Evolutionary conservation across 2,329 filamentous ascomycete genomes (phyloP).

Genomic region (Acrocalymma vagum): DNA sequence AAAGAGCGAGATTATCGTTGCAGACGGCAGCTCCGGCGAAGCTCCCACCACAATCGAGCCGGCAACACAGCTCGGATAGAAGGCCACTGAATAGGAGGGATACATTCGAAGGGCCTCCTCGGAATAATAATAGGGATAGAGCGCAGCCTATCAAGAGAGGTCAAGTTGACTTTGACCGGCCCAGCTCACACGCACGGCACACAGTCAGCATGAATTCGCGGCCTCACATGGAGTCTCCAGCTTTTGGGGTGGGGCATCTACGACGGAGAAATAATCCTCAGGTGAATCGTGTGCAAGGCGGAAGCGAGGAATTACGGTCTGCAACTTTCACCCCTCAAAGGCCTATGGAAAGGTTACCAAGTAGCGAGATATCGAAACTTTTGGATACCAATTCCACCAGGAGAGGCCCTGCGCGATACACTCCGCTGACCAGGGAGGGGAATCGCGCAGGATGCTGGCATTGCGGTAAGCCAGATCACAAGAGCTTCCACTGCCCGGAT

Average conservation of each 20-base stretch:
- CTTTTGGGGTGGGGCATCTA: constrained; percentile 34
- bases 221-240: constrained; percentile 33
- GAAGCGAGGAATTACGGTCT: constrained; percentile 4
- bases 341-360: constrained; percentile 31
- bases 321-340: constrained; percentile 14
- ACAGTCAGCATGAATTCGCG: constrained; percentile 42
- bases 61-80: constrained; percentile 21
- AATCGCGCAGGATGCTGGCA: constrained; percentile 37
- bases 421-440: constrained; percentile 30
- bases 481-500: constrained; percentile 30
- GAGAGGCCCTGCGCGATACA: constrained; percentile 20
- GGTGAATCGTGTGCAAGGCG: constrained; percentile 3
- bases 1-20: constrained; percentile 23
- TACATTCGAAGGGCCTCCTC: constrained; percentile 22
- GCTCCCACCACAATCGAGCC: constrained; percentile 15
- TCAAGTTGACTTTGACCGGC: constrained; percentile 1
- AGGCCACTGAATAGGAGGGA: constrained; percentile 22
- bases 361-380: constrained; percentile 36
- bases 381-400: constrained; percentile 22
- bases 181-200: constrained; percentile 10
- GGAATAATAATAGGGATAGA: constrained; percentile 27
- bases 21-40: constrained; percentile 12
- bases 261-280: constrained; percentile 35
- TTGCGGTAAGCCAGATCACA: constrained; percentile 35
- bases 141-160: constrained; percentile 15